Conservation (phyloP, 192 early-diverging fungal genomes). For the Backusella westeae region DNA sequence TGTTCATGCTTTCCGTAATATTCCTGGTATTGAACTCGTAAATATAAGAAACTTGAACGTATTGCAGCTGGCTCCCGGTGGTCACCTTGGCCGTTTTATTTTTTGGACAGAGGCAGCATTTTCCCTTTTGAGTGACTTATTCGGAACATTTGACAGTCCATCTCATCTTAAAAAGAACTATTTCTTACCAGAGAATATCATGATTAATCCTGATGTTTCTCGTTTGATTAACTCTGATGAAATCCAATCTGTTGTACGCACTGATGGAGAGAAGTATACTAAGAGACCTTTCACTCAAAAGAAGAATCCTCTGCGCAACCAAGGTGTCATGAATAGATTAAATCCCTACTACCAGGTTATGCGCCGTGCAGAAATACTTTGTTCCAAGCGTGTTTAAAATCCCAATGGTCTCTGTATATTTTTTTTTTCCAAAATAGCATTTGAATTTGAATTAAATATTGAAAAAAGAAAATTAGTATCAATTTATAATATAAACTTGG, state of each 20-base stretch:
- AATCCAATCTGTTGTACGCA: slow-evolving; percentile 89
- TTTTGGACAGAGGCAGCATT: slow-evolving; percentile 98
- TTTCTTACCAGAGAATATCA: slow-evolving; percentile 78
- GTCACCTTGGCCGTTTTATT: slow-evolving; percentile 98
- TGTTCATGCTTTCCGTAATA: slow-evolving; percentile 95
- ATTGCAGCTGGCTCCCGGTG: slow-evolving; percentile 97
- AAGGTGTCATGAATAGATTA: slow-evolving; percentile 87
- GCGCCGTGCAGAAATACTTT: slow-evolving; percentile 73
- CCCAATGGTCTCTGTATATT: not conserved
- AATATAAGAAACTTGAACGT: slow-evolving; percentile 92
- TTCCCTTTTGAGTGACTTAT: slow-evolving; percentile 88
- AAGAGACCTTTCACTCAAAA: slow-evolving; percentile 95
- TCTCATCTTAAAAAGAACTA: slow-evolving; percentile 87
- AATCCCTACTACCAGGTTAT: slow-evolving; percentile 96
- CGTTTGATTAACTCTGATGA: slow-evolving; percentile 95
- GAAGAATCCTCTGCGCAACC: slow-evolving; percentile 98
- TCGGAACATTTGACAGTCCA: slow-evolving; percentile 78
- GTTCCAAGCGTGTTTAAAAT: not conserved
- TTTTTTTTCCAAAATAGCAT: not conserved
- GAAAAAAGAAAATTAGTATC: no score
- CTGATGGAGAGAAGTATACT: slow-evolving; percentile 71
- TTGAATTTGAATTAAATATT: no score
- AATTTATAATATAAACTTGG: not conserved
- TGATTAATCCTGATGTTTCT: slow-evolving; percentile 92
- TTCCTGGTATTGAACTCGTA: slow-evolving; percentile 96